A percentile compares a stretch with the other conserved stretches of the same genome.
Conservation (phyloP, 192 early-diverging fungal genomes). For the Entomortierella chlamydospora region DNA sequence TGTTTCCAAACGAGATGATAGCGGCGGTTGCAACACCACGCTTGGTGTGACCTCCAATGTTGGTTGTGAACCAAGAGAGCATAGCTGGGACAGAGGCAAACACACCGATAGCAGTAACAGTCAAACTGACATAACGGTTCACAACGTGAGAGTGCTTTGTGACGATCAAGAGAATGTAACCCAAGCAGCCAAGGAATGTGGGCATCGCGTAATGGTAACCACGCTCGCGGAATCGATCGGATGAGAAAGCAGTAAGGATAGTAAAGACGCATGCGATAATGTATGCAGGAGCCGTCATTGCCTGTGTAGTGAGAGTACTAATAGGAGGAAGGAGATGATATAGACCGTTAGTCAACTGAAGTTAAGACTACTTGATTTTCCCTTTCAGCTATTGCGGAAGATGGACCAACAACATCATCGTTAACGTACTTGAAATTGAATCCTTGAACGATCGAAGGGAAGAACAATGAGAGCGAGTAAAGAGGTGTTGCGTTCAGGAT, state of each 20-base stretch:
- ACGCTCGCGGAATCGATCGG: slow-evolving; percentile 50
- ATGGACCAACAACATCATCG: no score
- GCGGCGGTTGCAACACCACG: slow-evolving; percentile 75
- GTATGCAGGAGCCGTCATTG: slow-evolving; percentile 65
- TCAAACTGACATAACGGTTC: slow-evolving; percentile 55
- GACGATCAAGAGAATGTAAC: slow-evolving; percentile 61
- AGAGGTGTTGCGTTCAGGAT: slow-evolving; percentile 74
- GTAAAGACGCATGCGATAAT: slow-evolving; percentile 58
- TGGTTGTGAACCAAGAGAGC: slow-evolving; percentile 73
- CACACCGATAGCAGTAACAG: slow-evolving; percentile 56
- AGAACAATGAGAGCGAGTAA: slow-evolving; percentile 73
- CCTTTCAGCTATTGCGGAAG: no score
- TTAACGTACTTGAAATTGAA: slow-evolving; percentile 66
- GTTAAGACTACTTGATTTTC: no score
- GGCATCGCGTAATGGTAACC: slow-evolving; percentile 59
- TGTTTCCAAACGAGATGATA: slow-evolving; percentile 75
- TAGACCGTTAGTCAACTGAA: not conserved
- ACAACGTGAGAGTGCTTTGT: slow-evolving; percentile 34
- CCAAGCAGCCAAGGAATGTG: slow-evolving; percentile 55
- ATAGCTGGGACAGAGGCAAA: slow-evolving; percentile 69
- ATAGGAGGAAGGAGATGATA: not conserved
- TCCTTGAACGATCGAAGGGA: slow-evolving; percentile 76
- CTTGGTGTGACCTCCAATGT: slow-evolving; percentile 80
- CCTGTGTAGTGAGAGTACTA: slow-evolving; percentile 56
- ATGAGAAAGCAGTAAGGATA: slow-evolving; percentile 33